Evolutionary conservation across 495 filamentous ascomycete genomes (phyloP).

Genomic region (Lasiosphaeria ovina): DNA sequence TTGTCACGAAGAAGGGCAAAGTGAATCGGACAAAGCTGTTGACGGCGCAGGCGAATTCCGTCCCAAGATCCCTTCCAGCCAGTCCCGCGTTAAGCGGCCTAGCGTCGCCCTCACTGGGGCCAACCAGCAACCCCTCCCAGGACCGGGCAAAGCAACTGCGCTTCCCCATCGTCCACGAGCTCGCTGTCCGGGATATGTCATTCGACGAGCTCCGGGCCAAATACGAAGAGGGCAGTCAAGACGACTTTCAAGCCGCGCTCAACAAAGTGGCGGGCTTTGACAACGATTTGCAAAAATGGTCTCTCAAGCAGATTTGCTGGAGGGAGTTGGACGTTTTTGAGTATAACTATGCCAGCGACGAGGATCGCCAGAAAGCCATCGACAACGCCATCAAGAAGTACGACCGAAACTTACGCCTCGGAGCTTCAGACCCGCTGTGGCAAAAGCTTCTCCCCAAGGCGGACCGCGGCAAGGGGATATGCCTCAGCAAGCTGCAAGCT

Average conservation of each 20-base stretch:
- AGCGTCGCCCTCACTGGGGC: slow-evolving; percentile 50
- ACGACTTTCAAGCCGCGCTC: slow-evolving; percentile 55
- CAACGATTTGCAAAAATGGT: slow-evolving; percentile 58
- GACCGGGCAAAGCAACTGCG: slow-evolving; percentile 53
- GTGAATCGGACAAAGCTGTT: slow-evolving; percentile 33
- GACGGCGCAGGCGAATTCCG: slow-evolving; percentile 43
- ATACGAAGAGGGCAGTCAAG: slow-evolving; percentile 52
- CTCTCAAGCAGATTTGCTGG: slow-evolving; percentile 66
- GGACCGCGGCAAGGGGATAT: slow-evolving; percentile 77
- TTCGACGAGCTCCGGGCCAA: slow-evolving; percentile 55
- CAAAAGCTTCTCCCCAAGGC: slow-evolving; percentile 70
- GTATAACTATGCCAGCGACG: slow-evolving; percentile 63
- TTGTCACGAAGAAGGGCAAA: slow-evolving; percentile 32
- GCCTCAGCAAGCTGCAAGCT: slow-evolving; percentile 67
- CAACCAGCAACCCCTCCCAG: slow-evolving; percentile 52
- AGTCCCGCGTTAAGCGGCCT: slow-evolving; percentile 59
- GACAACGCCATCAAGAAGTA: slow-evolving; percentile 80
- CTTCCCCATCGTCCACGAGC: slow-evolving; percentile 69
- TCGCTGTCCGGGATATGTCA: slow-evolving; percentile 61
- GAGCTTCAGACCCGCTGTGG: slow-evolving; percentile 71
- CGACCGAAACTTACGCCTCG: slow-evolving; percentile 69
- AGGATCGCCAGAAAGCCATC: slow-evolving; percentile 75
- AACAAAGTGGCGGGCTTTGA: slow-evolving; percentile 60
- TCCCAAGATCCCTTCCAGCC: slow-evolving; percentile 58
- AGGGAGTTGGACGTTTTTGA: slow-evolving; percentile 82